Percentiles rank a stretch among this genome's conserved stretches.
Conservation (phyloP, 768 basidiomycete genomes). For the Pleurotus eryngii region DNA sequence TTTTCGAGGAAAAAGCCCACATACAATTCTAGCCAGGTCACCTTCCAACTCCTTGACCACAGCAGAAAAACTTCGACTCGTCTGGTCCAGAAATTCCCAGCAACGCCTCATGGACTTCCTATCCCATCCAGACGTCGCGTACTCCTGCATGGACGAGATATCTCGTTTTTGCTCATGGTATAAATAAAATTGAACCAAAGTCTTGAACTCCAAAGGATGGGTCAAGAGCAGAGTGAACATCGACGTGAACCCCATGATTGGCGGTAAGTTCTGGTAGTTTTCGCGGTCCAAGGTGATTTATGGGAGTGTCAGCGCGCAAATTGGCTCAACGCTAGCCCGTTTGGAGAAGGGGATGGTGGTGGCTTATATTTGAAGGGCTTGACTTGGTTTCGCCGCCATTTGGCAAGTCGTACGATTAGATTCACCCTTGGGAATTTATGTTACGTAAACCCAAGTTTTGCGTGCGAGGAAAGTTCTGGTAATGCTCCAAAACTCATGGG, state of each 20-base stretch:
- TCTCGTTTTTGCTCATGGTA: constrained; percentile 82
- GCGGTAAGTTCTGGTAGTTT: neutral
- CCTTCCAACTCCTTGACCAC: constrained; percentile 97
- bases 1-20: constrained; percentile 26
- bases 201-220: constrained; percentile 81
- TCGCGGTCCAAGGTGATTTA: too few species aligned
- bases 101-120: constrained; percentile 82
- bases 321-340: neutral
- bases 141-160: constrained; percentile 71
- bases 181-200: constrained; percentile 77
- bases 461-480: too few species aligned
- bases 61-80: constrained; percentile 85
- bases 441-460: too few species aligned
- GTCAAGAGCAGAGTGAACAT: constrained; percentile 70
- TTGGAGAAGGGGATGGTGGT: neutral
- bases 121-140: constrained; percentile 83
- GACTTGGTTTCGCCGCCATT: neutral
- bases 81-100: constrained; percentile 86
- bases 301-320: too few species aligned
- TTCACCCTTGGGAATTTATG: neutral
- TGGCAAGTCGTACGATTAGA: neutral
- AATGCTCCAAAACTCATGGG: too few species aligned
- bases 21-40: constrained; percentile 86
- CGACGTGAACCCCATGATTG: constrained; percentile 50
- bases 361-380: neutral